These are phyloP conservation scores for Pseudogymnoascus sp. DNA, from an alignment of 2,329 filamentous ascomycete species.

Conservation along the genomic window DNA sequence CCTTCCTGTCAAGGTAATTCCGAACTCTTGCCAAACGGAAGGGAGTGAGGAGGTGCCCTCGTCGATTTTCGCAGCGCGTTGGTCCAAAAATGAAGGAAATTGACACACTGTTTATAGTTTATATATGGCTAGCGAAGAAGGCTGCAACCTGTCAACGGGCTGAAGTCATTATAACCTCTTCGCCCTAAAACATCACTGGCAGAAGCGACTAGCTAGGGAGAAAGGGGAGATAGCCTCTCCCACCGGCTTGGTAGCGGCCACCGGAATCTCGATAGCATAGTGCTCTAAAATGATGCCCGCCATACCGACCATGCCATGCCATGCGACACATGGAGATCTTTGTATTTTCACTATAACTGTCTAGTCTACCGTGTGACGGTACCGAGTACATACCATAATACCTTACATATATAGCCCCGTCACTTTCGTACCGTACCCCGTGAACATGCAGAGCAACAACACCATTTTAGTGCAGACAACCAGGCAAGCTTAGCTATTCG, in stretches of 20 bases:
- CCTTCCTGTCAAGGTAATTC: background rate
- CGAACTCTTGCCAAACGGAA: background rate
- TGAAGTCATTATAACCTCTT: background rate
- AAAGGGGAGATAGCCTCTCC: background rate
- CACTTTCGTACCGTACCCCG: background rate
- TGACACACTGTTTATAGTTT: background rate
- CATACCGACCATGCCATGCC: background rate
- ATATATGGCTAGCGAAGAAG: background rate
- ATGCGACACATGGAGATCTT: background rate
- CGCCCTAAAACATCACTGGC: constrained; percentile 1
- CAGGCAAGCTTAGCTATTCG: background rate
- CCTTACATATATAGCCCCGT: background rate
- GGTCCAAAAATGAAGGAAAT: background rate
- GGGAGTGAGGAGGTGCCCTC: background rate
- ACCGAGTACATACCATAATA: background rate
- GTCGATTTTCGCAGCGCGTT: background rate
- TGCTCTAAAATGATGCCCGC: background rate
- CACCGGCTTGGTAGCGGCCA: background rate
- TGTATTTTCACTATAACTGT: background rate
- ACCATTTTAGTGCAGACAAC: background rate
- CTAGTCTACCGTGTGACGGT: background rate
- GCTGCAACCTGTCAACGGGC: background rate
- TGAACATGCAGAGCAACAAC: background rate
- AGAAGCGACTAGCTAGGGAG: background rate
- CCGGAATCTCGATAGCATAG: background rate